Base-by-base conservation (phyloP, 2,329 filamentous ascomycete genomes). In the Bipolaris bicolor region DNA sequence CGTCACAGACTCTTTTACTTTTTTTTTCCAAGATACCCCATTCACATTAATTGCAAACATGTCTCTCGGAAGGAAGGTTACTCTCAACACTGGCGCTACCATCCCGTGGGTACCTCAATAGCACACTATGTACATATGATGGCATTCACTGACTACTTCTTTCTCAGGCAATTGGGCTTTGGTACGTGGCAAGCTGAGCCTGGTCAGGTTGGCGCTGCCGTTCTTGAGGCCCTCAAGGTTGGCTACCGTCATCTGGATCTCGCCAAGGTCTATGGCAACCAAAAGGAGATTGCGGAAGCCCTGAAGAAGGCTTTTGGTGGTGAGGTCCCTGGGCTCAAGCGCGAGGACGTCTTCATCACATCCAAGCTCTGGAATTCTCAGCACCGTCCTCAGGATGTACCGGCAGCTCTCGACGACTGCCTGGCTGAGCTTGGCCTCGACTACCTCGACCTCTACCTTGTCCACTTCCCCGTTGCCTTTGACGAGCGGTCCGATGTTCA, bases 281-380 rank as follows among this genome's bases (percentile, higher is more conserved):
- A 72, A 58, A 68, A 70, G 55, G 69, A 71, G 55, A 67, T 71
- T 41, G 69, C 64, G 1, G 51, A 62, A 18, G 70, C 64, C 6
- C 58, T 72, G 45, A 71, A 72, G 62, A 66, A 62, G 61, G 66
- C 67, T 7, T 70, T 70, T 39, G 59, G 55, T 44, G 65, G 61
- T 46, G 84, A 84, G 49, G 75, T 90, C 3, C 82, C 87, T 2
- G 58, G 57, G 29, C 53, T 69, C 36, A 68, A 69, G 60, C 65
- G 69, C 36, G 91, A 71, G 45, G 66, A 70, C 29, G 55, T 71
- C 41, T 71, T 70, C 60, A 67, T 71, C 55, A 70, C 92, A 64
- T 92, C 90, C 76, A 96, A 96, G 84, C 88, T 96, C 57, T 96
- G 91, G 91, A 92, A 93, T 82, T 88, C 88, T 65, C 95, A 92